Conservation (phyloP, 2,329 filamentous ascomycete species). For the Cadophora gregata region DNA sequence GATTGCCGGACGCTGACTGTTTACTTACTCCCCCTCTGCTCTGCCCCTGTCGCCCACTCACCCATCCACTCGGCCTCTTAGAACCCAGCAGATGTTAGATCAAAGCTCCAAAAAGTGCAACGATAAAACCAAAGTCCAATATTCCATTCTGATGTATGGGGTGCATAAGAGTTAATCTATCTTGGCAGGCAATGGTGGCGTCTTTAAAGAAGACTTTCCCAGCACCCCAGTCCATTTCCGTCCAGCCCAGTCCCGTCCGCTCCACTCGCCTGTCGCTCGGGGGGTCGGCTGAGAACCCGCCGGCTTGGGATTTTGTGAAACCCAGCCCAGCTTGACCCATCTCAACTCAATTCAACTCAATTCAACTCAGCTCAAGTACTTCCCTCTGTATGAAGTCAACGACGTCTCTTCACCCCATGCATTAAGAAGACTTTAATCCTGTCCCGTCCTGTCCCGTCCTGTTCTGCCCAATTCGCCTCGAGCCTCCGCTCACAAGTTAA, state of each 20-base stretch:
- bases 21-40: neutral
- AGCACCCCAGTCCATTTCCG: too few relatives aligned
- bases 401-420: too few relatives aligned
- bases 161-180: too few relatives aligned
- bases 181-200: too few relatives aligned
- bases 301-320: slow-evolving; percentile 12
- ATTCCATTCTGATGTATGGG: neutral
- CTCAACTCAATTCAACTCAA: neutral
- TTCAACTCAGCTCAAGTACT: neutral
- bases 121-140: neutral
- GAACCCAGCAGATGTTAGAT: too few relatives aligned
- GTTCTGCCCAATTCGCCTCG: neutral
- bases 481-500: neutral
- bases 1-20: neutral
- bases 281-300: slow-evolving; percentile 3
- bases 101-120: too few relatives aligned
- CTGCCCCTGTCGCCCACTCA: neutral
- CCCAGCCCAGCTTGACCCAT: neutral
- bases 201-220: too few relatives aligned
- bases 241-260: too few relatives aligned
- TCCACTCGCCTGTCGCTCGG: neutral
- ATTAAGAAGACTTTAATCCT: too few relatives aligned
- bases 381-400: neutral
- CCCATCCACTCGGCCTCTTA: neutral
- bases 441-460: too few relatives aligned